Conservation (phyloP, 139 green algal species). For the Mesotaenium endlicherianum region DNA sequence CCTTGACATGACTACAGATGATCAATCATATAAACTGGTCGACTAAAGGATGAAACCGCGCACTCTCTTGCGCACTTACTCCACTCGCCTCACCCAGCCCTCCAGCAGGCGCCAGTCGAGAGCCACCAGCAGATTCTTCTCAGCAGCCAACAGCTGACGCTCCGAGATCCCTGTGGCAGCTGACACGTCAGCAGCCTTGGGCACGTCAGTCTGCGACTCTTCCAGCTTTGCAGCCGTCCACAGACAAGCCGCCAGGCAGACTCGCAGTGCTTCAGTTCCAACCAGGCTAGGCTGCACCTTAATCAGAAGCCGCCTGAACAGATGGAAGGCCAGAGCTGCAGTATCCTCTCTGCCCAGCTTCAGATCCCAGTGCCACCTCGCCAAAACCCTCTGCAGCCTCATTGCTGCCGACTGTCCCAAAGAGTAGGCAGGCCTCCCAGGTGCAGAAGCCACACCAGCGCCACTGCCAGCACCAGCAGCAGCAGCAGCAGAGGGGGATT, state of each 20-base stretch:
- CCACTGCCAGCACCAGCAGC: too few relatives aligned
- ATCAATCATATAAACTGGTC: too few relatives aligned
- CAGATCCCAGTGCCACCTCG: neutral
- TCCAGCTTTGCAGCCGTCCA: slow-evolving; percentile 1
- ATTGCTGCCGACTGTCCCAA: neutral
- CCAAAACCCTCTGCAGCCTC: neutral
- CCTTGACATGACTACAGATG: too few relatives aligned
- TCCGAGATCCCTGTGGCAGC: neutral
- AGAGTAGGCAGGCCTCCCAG: too few relatives aligned
- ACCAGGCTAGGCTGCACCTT: neutral
- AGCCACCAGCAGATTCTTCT: neutral
- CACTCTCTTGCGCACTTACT: too few relatives aligned
- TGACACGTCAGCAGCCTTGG: neutral
- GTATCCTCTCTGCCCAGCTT: neutral
- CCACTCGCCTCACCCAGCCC: too few relatives aligned
- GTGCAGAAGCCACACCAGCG: too few relatives aligned
- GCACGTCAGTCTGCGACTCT: neutral
- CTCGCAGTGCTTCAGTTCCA: neutral
- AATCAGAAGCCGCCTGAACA: neutral
- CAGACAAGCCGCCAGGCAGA: neutral
- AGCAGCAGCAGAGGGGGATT: too few relatives aligned
- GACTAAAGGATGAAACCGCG: too few relatives aligned
- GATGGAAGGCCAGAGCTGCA: neutral
- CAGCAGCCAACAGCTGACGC: neutral
- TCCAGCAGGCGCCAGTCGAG: neutral